These are phyloP conservation scores for Trametes cingulata DNA, from an alignment of 768 basidiomycete genomes.

Conservation along the genomic window DNA sequence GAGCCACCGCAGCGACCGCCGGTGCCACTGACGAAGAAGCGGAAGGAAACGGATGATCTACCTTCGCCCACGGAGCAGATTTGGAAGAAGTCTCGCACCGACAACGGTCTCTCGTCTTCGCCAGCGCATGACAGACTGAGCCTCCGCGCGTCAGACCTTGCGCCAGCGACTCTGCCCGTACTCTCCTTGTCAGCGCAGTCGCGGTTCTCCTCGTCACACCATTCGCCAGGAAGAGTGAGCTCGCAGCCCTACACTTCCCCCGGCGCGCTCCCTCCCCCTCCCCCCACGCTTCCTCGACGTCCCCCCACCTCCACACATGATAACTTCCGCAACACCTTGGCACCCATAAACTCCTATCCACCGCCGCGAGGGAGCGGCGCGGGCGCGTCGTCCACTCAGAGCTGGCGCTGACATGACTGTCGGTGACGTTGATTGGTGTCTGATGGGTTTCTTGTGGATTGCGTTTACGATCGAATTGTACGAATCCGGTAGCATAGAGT, in stretches of 20 bases:
- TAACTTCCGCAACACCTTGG: conserved; percentile 9
- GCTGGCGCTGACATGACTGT: conserved; percentile 19
- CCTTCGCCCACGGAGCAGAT: conserved; percentile 61
- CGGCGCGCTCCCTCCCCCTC: not conserved
- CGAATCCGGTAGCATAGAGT: conserved; percentile 9
- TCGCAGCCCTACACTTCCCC: conserved; percentile 3
- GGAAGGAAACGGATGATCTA: conserved; percentile 58
- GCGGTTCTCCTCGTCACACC: conserved; percentile 8
- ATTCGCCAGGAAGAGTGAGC: not conserved
- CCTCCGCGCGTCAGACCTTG: conserved; percentile 1
- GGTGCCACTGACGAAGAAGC: conserved; percentile 47
- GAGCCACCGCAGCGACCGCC: conserved; percentile 31
- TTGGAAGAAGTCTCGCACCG: conserved; percentile 68
- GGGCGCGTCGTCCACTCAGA: conserved; percentile 14
- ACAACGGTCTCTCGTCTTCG: conserved; percentile 24
- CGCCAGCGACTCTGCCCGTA: not conserved
- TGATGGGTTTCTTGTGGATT: conserved; percentile 2
- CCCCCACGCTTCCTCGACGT: conserved; percentile 7
- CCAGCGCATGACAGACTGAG: conserved; percentile 9
- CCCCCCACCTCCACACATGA: conserved; percentile 7
- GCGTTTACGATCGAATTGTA: conserved; percentile 7
- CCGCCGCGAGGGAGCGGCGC: conserved; percentile 16
- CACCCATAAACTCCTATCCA: conserved; percentile 1
- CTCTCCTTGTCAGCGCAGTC: conserved; percentile 10
- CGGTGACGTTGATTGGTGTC: conserved; percentile 1